phyloP scores from a whole-genome alignment of 1,284 basidiomycete species.

The Pyrrhoderma noxium region DNA sequence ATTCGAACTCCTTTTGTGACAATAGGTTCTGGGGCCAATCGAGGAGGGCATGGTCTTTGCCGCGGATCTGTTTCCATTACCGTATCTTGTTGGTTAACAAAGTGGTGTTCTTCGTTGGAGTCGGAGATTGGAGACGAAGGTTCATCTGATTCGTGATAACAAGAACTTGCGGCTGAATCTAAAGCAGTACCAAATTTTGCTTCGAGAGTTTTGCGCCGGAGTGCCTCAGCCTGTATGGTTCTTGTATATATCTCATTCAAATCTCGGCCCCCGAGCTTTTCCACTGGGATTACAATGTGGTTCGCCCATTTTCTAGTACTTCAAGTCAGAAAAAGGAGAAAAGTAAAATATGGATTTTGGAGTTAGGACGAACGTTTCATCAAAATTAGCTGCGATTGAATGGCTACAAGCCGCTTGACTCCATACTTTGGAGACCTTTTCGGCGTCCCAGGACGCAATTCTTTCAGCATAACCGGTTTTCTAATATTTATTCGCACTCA shows the following conservation, averaged over 20 bases:
- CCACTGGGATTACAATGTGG: constrained; percentile 9
- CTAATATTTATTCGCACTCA: too few species aligned
- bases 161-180: too few species aligned
- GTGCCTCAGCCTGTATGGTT: constrained; percentile 3
- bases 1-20: too few species aligned
- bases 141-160: too few species aligned
- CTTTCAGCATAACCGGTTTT: background rate
- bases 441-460: background rate
- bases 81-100: too few species aligned
- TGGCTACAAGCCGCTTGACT: constrained; percentile 37
- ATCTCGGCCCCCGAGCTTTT: constrained; percentile 12
- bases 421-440: constrained; percentile 25
- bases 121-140: too few species aligned
- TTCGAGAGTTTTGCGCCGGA: constrained; percentile 1
- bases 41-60: too few species aligned
- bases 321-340: background rate
- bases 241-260: constrained; percentile 14
- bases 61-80: too few species aligned
- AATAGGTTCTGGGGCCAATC: too few species aligned
- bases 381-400: constrained; percentile 41
- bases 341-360: background rate
- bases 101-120: too few species aligned
- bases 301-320: constrained; percentile 15
- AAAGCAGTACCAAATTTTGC: background rate
- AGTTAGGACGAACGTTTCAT: constrained; percentile 27